Evolutionary conservation across 257 asterid genomes (phyloP).

Genomic region (Solanum clarkiae): DNA sequence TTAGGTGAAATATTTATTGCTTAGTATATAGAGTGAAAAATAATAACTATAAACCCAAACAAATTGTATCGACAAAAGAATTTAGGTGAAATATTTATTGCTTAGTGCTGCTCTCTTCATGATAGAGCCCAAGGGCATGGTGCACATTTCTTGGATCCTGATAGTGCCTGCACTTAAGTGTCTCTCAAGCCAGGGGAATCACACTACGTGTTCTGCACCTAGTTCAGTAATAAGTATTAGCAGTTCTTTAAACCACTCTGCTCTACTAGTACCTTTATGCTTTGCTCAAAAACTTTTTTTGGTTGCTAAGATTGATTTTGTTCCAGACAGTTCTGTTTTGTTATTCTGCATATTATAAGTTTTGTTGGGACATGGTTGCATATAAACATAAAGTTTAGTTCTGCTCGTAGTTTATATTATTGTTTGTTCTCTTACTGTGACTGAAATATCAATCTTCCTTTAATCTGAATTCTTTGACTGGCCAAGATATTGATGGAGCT

Average conservation of each 20-base stretch:
- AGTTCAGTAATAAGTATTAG: too few relatives aligned
- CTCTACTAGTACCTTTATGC: not conserved
- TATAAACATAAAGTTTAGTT: not conserved
- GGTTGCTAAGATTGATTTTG: not conserved
- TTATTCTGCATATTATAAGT: not conserved
- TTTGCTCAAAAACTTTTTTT: not conserved
- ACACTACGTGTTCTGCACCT: not conserved
- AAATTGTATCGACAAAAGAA: not conserved
- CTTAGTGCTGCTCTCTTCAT: not conserved
- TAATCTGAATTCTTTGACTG: constrained; percentile 34
- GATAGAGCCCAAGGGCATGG: not conserved
- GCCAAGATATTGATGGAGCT: constrained; percentile 78
- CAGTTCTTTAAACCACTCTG: not conserved
- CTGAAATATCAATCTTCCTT: not conserved
- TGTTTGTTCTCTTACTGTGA: not conserved
- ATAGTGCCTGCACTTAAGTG: not conserved
- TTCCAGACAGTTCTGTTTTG: not conserved
- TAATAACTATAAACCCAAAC: not conserved
- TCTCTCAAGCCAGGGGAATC: not conserved
- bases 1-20: not conserved
- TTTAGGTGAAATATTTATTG: not conserved
- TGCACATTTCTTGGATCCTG: not conserved
- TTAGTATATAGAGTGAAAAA: not conserved
- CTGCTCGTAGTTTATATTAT: not conserved
- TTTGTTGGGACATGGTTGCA: not conserved